These are phyloP conservation scores for Coniella lustricola DNA, from an alignment of 2,329 filamentous ascomycete genomes.

Conservation along the genomic window DNA sequence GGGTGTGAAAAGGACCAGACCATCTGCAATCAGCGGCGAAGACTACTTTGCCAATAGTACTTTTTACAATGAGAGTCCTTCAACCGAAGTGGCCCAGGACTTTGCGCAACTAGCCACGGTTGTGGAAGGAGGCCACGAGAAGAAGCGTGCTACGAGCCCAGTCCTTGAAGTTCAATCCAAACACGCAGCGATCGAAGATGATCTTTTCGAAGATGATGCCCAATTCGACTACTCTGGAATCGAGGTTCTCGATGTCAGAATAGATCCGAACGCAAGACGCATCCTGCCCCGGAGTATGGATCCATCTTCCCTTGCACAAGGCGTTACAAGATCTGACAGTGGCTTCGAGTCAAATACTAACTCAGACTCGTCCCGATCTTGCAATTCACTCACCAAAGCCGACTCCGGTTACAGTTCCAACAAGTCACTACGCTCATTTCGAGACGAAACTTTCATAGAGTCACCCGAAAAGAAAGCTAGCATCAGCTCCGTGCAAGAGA, in stretches of 20 bases:
- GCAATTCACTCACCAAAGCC: constrained; percentile 44
- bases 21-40: not conserved
- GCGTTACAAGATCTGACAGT: constrained; percentile 38
- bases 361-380: constrained; percentile 30
- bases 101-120: not conserved
- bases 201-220: constrained; percentile 36
- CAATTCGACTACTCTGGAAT: constrained; percentile 26
- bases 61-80: not conserved
- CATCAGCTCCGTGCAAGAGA: constrained; percentile 9
- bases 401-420: constrained; percentile 58
- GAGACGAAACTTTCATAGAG: constrained; percentile 27
- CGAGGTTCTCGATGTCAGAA: constrained; percentile 34
- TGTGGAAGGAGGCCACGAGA: constrained; percentile 7
- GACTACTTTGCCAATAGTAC: constrained; percentile 4
- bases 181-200: constrained; percentile 39
- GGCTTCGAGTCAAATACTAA: constrained; percentile 41
- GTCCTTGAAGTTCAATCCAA: constrained; percentile 40
- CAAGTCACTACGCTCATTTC: constrained; percentile 48
- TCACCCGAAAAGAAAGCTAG: constrained; percentile 21
- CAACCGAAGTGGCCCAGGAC: not conserved
- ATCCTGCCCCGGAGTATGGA: constrained; percentile 19
- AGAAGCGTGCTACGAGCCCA: constrained; percentile 24
- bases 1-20: not conserved
- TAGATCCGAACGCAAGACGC: constrained; percentile 39
- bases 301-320: constrained; percentile 16